Base-by-base conservation (phyloP, 2,329 filamentous ascomycete genomes). In the Corniculantispora saksenae region DNA sequence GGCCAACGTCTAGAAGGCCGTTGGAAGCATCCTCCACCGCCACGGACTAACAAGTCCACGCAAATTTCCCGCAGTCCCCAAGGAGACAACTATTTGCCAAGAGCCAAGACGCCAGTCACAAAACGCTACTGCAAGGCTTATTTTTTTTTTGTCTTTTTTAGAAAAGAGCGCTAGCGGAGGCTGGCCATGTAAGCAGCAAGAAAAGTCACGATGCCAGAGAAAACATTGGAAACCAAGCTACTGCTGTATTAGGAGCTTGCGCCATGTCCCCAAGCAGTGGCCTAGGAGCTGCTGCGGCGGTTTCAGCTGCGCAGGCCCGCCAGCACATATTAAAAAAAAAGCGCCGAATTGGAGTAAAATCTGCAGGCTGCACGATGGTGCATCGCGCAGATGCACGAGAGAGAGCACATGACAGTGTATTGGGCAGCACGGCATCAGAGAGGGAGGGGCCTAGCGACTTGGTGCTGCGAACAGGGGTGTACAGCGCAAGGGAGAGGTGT, bases 361-460 rank as follows among this genome's bases (percentile, higher is more conserved):
- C 32, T 43, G 48, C 32, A 53, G 10, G 23, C 58, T 53, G 32
- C 47, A 61, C 47, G 23, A 53, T 53, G 47, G 47, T 53, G 58
- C 47, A 43, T 61, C 48, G 29, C 32, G 23, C 48, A 15, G 10
- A 43, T 21, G 58, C 58, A 35, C 32, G 45, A 43, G 17, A 32
- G 25, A 32, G 23, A n/a, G 23, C 58, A 61, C 58, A 61, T 61
- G 58, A 61, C 48, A 17, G 38, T 21, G 47, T 27, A 53, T 61
- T 61, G 58, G 58, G 58, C 58, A 61, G 15, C 58, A 58, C 1
- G 10, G 40, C 40, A 53, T 21, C 19, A 21, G 35, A 17, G 38
- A 29, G 43, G 38, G 29, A 27, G 27, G 10, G n/a, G 23, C 27
- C 40, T 29, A n/a, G 38, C 29, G 40, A 38, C 38, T 13, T 19